Conservation (phyloP, 495 filamentous ascomycete species). For the Hypomontagnella monticulosa region DNA sequence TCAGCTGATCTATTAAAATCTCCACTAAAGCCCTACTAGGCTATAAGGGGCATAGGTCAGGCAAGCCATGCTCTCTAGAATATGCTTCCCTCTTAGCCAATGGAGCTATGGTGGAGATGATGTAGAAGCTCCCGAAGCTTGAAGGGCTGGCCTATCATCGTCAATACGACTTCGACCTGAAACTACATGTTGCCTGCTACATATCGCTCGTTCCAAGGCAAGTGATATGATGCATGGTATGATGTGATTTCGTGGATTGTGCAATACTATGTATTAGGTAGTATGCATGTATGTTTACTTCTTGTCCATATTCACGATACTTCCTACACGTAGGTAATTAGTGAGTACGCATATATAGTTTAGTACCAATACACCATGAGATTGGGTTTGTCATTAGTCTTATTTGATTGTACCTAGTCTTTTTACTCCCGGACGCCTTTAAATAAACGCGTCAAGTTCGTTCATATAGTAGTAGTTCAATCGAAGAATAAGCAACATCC, state of each 20-base stretch:
- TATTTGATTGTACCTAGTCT: constrained; percentile 19
- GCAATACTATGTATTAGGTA: too few species aligned
- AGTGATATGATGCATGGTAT: background rate
- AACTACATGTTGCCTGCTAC: constrained; percentile 16
- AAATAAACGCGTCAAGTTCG: constrained; percentile 17
- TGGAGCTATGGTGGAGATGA: constrained; percentile 34
- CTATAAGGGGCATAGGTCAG: too few species aligned
- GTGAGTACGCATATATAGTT: too few species aligned
- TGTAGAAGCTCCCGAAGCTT: constrained; percentile 9
- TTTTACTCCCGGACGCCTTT: constrained; percentile 30
- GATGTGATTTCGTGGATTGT: background rate
- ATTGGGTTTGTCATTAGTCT: constrained; percentile 1
- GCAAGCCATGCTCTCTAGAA: too few species aligned
- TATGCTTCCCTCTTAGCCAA: constrained; percentile 23
- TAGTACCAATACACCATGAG: background rate
- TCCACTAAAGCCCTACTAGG: too few species aligned
- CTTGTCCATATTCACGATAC: too few species aligned
- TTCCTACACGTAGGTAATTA: too few species aligned
- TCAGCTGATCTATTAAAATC: too few species aligned
- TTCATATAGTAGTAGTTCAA: constrained; percentile 6
- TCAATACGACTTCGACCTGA: constrained; percentile 29
- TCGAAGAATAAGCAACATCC: background rate
- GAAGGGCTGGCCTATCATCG: constrained; percentile 4
- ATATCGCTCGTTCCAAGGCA: background rate
- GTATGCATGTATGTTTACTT: too few species aligned